Base-by-base conservation (phyloP, 805 yeast genomes). In the Candida methanosorbosa region DNA sequence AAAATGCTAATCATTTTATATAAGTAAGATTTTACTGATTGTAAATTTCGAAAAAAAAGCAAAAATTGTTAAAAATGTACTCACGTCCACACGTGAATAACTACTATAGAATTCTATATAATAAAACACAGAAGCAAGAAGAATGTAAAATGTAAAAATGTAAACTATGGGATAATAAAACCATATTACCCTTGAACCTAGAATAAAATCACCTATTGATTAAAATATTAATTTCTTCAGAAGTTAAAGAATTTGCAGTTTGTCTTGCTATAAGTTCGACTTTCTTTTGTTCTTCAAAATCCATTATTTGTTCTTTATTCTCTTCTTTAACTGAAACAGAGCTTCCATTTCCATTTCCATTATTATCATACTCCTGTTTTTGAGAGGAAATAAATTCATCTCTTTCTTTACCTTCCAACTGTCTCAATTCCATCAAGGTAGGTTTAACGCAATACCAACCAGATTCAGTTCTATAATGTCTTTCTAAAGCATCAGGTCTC, bases 401-500 rank as follows among this genome's bases (percentile, higher is more conserved):
- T 14, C 12, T 12, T 13, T 16, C 8, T 17, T 25, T 33, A 22
- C 29, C 38, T 18, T 35, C 41, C 29, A 37, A 22, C 68, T 32
- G 37, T 27, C 37, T 37, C 27, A 36, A 80, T 39, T 77, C 85
- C 23, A 68, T 72, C 64, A 78, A 66, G 40, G 81, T 60, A 3
- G 84, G 83, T 39, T 68, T 62, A 34, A 81, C 71, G 50, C 92
- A 81, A 15, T 64, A 56, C 64, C 80, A 70, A 1, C 92, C 92
- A 0, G 82, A 73, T 39, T 80, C 90, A 2, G 88, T 78, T 37
- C 83, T 61, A 49, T 81, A 80, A 49, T 81, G 92, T 34, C 90
- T 66, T 2, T 82, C 76, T 27, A 81, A 63, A 0, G 90, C 92
- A 52, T 82, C 92, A 3, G 83, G 78, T 28, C 92, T 62, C 5